phyloP scores from a whole-genome alignment of 116 monocot species.

The Papilionanthe hybrid region DNA sequence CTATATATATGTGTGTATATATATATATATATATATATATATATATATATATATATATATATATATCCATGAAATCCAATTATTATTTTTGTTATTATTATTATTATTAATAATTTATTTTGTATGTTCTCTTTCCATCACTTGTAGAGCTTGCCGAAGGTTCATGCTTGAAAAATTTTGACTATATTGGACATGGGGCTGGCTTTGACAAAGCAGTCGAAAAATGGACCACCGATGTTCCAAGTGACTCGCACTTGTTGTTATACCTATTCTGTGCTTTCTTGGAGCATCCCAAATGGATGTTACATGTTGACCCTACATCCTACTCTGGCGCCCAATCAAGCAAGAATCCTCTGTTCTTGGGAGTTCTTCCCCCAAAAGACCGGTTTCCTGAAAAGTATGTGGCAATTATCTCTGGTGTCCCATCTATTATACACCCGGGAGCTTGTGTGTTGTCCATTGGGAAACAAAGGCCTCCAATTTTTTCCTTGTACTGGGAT shows the following conservation, averaged over 20 bases:
- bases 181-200: conserved; percentile 52
- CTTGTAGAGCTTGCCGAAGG: conserved; percentile 86
- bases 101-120: background rate
- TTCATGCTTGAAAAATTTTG: conserved; percentile 86
- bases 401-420: conserved; percentile 70
- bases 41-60: no score
- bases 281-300: conserved; percentile 95
- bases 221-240: conserved; percentile 68
- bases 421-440: conserved; percentile 80
- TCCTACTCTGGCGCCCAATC: conserved; percentile 77
- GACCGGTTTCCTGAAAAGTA: conserved; percentile 96
- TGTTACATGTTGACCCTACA: conserved; percentile 81
- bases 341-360: conserved; percentile 85
- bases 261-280: conserved; percentile 82
- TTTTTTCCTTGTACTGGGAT: conserved; percentile 90
- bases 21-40: no score
- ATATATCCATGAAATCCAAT: no score
- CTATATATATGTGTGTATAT: no score
- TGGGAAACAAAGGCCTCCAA: conserved; percentile 81
- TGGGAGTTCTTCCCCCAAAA: conserved; percentile 91
- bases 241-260: conserved; percentile 80
- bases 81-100: background rate
- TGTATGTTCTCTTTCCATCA: conserved; percentile 4
- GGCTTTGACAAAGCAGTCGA: conserved; percentile 44
- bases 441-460: conserved; percentile 83